phyloP scores from a whole-genome alignment of 768 basidiomycete genomes.

The Guyanaporus albipodus region DNA sequence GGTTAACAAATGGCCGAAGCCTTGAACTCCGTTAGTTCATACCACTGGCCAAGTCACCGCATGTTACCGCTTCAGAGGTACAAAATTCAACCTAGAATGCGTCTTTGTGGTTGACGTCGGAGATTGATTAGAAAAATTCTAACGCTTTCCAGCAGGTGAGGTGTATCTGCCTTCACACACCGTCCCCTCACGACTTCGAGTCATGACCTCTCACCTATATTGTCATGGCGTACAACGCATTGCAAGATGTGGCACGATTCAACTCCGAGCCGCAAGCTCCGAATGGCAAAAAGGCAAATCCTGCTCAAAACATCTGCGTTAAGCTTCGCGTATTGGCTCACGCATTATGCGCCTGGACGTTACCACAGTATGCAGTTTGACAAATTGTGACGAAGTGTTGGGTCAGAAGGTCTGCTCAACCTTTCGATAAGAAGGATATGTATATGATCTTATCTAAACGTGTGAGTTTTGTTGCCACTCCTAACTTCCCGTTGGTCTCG shows the following conservation, averaged over 20 bases:
- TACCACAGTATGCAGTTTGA: slow-evolving; percentile 1
- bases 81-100: not conserved
- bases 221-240: not conserved
- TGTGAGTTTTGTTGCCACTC: slow-evolving; percentile 66
- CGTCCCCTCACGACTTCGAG: not conserved
- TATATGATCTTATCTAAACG: slow-evolving; percentile 48
- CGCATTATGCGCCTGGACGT: slow-evolving; percentile 9
- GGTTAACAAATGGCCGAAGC: not conserved
- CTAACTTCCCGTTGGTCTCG: slow-evolving; percentile 61
- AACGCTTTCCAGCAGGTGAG: slow-evolving; percentile 10
- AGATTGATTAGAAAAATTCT: slow-evolving; percentile 6
- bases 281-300: slow-evolving; percentile 20
- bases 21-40: not conserved
- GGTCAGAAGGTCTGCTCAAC: not conserved
- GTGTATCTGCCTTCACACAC: slow-evolving; percentile 13
- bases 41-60: slow-evolving; percentile 1
- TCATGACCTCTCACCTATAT: slow-evolving; percentile 8
- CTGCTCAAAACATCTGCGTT: slow-evolving; percentile 19
- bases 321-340: slow-evolving; percentile 3
- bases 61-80: not conserved
- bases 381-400: not conserved
- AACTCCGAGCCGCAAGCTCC: slow-evolving; percentile 1
- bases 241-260: not conserved
- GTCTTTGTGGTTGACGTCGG: not conserved
- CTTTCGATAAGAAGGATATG: slow-evolving; percentile 7